Conservation (phyloP, 140 eudicot species). For the Anethum foeniculum region DNA sequence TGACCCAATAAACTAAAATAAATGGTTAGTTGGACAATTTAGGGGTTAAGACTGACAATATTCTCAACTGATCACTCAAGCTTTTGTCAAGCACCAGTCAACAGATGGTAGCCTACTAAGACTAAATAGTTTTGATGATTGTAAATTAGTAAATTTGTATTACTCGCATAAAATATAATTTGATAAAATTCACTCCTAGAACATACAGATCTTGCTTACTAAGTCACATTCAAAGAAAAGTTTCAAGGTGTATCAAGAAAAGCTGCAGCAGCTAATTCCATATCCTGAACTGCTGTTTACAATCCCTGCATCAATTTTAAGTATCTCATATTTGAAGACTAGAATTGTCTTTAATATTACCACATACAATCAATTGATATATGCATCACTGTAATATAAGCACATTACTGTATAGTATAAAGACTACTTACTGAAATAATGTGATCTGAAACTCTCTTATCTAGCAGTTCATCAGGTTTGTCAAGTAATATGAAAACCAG, state of each 20-base stretch:
- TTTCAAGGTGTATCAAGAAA: not conserved
- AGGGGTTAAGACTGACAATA: not conserved
- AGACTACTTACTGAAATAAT: slow-evolving; percentile 86
- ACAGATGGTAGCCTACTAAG: not conserved
- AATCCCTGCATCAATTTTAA: not conserved
- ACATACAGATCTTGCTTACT: not conserved
- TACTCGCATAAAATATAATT: not conserved
- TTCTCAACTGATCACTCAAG: not conserved
- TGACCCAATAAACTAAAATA: not conserved
- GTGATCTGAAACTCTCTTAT: slow-evolving; percentile 87
- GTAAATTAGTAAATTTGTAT: not conserved
- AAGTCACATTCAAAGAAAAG: not conserved
- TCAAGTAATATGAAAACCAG: slow-evolving; percentile 94
- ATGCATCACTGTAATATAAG: not conserved
- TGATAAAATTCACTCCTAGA: not conserved
- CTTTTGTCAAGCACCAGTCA: not conserved
- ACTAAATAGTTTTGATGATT: not conserved
- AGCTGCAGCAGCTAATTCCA: not conserved
- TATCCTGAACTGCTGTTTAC: not conserved
- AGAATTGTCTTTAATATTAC: not conserved
- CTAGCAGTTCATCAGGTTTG: slow-evolving; percentile 75
- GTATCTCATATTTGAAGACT: not conserved
- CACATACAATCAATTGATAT: not conserved
- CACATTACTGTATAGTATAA: slow-evolving; percentile 7
- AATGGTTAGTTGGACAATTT: not conserved